Base-by-base conservation (phyloP, 768 basidiomycete species). In the Mycena albidolilacea region DNA sequence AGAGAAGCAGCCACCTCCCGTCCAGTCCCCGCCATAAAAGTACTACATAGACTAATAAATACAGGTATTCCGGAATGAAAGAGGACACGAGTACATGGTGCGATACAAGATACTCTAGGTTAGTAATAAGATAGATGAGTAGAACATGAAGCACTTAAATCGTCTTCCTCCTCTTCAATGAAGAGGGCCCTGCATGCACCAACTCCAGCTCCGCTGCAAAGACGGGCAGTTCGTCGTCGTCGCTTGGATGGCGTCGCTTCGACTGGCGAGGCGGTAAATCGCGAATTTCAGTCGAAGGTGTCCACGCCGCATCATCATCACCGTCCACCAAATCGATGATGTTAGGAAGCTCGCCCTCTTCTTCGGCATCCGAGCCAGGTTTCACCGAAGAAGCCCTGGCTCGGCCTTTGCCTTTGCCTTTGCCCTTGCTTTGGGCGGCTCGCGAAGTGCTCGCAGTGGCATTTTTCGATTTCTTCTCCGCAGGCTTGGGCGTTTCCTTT, bases 401-500 rank as follows among this genome's bases (percentile, higher is more conserved):
- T 48, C 57, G 64, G 17, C 52, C 63, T 39, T 69, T 62, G 52
- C 55, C 62, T 58, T 65, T 54, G 39, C 23, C 30, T 30, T 30
- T 30, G 17, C 52, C 63, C 30, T 69, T 62, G 52, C 44, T 46
- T 58, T 65, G 44, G 39, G 54, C 30, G 10, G 55, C 52, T 11
- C 63, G 59, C 8, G 73, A 75, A 3, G 74, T 39, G 48, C 62
- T 68, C 9, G 67, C 69, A n/a, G 54, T 23, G 30, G 64, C 59
- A 30, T 48, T 37, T 50, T 12, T 61, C 2, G 65, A 8, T 14
- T 48, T 67, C 30, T 30, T 30, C 30, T 54, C 30, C 63, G n/a
- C 67, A 67, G 30, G 80, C 52, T 79, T 79, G 21, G 78, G 71
- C 35, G 79, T 81, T 69, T 83, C 85, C 62, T 72, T 80, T 23